Percentiles rank a stretch among this genome's conserved stretches.
phyloP scores from a whole-genome alignment of 202 grass and related monocot species.

The Cymbopogon flexuosus region DNA sequence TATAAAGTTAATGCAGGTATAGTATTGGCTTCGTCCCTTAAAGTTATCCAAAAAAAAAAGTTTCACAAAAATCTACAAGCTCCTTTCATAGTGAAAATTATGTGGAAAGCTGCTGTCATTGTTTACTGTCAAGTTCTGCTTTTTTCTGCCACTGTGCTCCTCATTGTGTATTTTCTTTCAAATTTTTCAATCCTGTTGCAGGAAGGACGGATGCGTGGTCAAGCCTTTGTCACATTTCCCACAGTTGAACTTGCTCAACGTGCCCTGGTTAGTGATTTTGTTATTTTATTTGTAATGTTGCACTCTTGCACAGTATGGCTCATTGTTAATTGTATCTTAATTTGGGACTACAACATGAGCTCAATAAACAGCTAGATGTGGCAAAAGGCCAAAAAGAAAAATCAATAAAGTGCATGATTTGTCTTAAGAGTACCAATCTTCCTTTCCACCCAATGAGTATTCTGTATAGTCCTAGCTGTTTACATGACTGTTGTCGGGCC shows the following conservation, averaged over 20 bases:
- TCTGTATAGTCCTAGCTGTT: neutral
- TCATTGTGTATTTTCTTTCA: neutral
- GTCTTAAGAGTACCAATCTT: neutral
- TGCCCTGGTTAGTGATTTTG: constrained; percentile 56
- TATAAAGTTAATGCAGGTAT: constrained; percentile 96
- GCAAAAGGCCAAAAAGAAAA: neutral
- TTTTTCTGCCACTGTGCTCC: neutral
- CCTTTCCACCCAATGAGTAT: neutral
- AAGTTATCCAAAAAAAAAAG: neutral
- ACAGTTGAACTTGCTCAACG: constrained; percentile 59
- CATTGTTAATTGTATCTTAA: neutral
- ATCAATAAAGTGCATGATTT: neutral
- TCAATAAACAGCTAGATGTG: neutral
- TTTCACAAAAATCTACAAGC: neutral
- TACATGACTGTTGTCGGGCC: neutral
- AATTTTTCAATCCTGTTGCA: constrained; percentile 40
- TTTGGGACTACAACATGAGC: neutral
- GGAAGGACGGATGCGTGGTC: constrained; percentile 90
- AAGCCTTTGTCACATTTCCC: constrained; percentile 97
- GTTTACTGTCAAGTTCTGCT: neutral
- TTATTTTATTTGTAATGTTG: neutral
- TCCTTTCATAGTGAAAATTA: neutral
- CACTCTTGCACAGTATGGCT: too few species aligned
- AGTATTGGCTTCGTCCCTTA: constrained; percentile 1
- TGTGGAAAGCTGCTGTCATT: neutral